These are phyloP conservation scores for Geopyxis carbonaria DNA, from an alignment of 495 filamentous ascomycete species.

Conservation along the genomic window DNA sequence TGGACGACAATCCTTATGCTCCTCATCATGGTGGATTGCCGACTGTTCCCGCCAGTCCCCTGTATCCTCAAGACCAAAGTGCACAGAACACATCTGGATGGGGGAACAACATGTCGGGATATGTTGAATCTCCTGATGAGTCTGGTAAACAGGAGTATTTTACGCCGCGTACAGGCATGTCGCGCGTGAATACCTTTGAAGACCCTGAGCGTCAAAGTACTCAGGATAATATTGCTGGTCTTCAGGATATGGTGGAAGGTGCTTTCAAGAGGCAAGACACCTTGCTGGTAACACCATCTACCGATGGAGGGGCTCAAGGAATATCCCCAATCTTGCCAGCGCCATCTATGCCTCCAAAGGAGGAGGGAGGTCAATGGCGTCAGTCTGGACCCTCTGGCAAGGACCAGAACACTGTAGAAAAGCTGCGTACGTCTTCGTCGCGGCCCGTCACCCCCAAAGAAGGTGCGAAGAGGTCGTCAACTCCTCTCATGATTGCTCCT, in stretches of 20 bases:
- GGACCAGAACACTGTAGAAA: neutral
- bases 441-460: neutral
- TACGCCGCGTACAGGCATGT: constrained; percentile 1
- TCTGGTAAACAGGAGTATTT: no score
- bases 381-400: no score
- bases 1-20: no score
- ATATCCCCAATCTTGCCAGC: constrained; percentile 6
- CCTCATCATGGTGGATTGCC: no score
- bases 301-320: constrained; percentile 3
- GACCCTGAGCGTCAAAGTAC: no score
- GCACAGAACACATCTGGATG: no score
- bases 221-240: constrained; percentile 4
- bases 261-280: constrained; percentile 17
- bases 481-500: neutral
- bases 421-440: neutral
- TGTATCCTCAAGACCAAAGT: no score
- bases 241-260: constrained; percentile 13
- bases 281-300: constrained; percentile 5
- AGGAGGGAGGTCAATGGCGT: neutral
- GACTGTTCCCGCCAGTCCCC: no score
- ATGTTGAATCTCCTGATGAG: no score
- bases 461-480: constrained; percentile 5
- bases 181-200: neutral
- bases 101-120: no score
- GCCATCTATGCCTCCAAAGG: constrained; percentile 4